These are phyloP conservation scores for Mimosa bimucronata DNA, from an alignment of 306 rosid species.

Conservation along the genomic window DNA sequence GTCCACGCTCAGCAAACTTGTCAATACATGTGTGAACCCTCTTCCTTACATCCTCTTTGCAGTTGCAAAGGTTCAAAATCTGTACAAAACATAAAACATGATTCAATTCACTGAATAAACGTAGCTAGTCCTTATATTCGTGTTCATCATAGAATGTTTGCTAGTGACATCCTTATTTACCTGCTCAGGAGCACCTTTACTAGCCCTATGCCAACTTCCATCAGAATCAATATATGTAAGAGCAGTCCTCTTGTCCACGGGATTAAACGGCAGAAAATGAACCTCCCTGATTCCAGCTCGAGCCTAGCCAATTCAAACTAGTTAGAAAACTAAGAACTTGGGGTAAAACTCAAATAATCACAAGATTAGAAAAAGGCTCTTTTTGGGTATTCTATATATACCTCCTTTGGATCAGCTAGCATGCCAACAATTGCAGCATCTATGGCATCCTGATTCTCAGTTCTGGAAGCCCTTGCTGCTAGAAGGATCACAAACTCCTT, in stretches of 20 bases:
- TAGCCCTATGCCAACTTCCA: constrained; percentile 86
- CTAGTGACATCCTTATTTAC: constrained; percentile 43
- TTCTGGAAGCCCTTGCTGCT: constrained; percentile 95
- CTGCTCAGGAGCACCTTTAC: constrained; percentile 99
- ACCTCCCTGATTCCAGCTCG: constrained; percentile 87
- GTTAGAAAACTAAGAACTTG: constrained; percentile 6
- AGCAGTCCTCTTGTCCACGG: constrained; percentile 98
- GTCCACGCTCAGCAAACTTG: constrained; percentile 95
- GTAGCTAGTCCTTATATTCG: constrained; percentile 23
- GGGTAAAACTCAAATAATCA: background rate
- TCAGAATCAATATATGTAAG: constrained; percentile 82
- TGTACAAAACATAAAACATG: constrained; percentile 34
- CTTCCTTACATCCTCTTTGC: constrained; percentile 78
- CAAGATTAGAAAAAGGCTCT: background rate
- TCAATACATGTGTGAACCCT: constrained; percentile 75
- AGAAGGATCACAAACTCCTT: constrained; percentile 78
- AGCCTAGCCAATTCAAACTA: constrained; percentile 59
- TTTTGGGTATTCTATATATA: constrained; percentile 36
- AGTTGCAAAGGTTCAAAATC: constrained; percentile 82
- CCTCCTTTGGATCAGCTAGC: constrained; percentile 98
- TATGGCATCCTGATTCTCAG: constrained; percentile 96
- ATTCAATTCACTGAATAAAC: background rate
- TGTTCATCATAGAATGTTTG: constrained; percentile 20
- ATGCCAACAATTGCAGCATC: constrained; percentile 95
- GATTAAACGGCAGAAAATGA: constrained; percentile 93